Percentiles rank a stretch among this genome's conserved stretches.
phyloP scores from a whole-genome alignment of 306 rosid genomes.

The Carpinus fangiana region DNA sequence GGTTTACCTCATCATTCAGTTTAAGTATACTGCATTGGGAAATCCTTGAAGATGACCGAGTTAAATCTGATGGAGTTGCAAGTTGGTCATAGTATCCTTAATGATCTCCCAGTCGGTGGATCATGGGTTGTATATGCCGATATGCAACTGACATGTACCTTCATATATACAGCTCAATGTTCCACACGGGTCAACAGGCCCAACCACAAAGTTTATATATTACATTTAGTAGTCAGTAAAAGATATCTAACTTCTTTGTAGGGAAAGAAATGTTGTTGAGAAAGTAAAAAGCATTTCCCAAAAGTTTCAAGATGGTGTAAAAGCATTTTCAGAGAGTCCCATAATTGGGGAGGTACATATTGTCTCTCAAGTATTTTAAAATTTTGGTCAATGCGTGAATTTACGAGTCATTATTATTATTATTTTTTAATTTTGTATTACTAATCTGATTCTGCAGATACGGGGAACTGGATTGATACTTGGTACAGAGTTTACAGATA shows the following conservation, averaged over 20 bases:
- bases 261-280: conserved; percentile 80
- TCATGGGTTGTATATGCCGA: not conserved
- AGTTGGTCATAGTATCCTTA: not conserved
- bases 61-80: not conserved
- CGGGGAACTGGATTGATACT: conserved; percentile 84
- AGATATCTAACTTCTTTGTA: conserved; percentile 35
- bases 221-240: conserved; percentile 4
- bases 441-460: conserved; percentile 54
- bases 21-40: not conserved
- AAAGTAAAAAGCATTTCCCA: conserved; percentile 58
- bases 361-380: conserved; percentile 17
- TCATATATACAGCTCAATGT: not conserved
- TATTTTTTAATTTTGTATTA: not conserved
- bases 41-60: not conserved
- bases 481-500: conserved; percentile 78
- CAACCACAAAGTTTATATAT: not conserved
- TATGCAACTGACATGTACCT: not conserved
- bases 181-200: not conserved
- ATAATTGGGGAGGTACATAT: conserved; percentile 83
- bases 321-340: conserved; percentile 76
- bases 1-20: not conserved
- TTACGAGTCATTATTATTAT: not conserved
- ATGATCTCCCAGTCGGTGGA: not conserved
- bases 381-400: conserved; percentile 19
- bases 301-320: conserved; percentile 82